Percentiles rank a stretch among this genome's conserved stretches.
Evolutionary conservation across 805 yeast genomes (phyloP).

Genomic region (Metschnikowia kofuensis): DNA sequence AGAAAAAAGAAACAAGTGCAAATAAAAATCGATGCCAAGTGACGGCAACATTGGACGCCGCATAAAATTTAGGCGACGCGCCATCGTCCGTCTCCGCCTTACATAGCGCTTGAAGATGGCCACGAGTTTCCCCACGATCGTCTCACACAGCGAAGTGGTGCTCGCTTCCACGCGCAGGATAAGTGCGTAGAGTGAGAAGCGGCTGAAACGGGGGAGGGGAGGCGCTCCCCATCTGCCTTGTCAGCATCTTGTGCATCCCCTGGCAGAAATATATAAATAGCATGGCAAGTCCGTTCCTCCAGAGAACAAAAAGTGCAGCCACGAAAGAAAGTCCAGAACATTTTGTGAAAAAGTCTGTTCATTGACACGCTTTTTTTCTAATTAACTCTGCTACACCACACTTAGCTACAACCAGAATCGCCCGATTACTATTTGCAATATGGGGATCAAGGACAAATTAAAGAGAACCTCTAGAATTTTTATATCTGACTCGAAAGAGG

Average conservation of each 20-base stretch:
- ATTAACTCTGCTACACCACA: background rate
- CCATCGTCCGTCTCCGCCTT: background rate
- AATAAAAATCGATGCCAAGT: background rate
- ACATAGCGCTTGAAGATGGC: slow-evolving; percentile 1
- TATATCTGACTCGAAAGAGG: slow-evolving; percentile 14
- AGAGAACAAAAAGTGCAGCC: background rate
- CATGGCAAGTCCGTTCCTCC: slow-evolving; percentile 6
- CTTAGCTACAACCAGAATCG: background rate
- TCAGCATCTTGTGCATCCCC: slow-evolving; percentile 6
- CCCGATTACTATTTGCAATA: background rate
- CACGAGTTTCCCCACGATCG: slow-evolving; percentile 8
- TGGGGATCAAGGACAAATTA: slow-evolving; percentile 18
- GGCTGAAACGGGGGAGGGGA: slow-evolving; percentile 14
- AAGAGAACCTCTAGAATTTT: slow-evolving; percentile 18
- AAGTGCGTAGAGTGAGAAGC: slow-evolving; percentile 4
- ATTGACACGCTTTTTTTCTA: background rate
- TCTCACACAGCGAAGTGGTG: slow-evolving; percentile 8
- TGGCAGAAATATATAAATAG: slow-evolving; percentile 12
- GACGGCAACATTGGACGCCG: background rate
- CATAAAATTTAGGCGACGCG: background rate
- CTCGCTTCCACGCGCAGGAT: slow-evolving; percentile 9
- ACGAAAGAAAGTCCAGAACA: slow-evolving; percentile 1
- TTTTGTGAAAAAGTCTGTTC: slow-evolving; percentile 1
- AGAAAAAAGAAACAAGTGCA: background rate
- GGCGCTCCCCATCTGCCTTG: slow-evolving; percentile 6